Evolutionary conservation across 1,284 basidiomycete genomes (phyloP), one percentile per base, ranked within the genome.

Genomic region (Marasmius sp.): DNA sequence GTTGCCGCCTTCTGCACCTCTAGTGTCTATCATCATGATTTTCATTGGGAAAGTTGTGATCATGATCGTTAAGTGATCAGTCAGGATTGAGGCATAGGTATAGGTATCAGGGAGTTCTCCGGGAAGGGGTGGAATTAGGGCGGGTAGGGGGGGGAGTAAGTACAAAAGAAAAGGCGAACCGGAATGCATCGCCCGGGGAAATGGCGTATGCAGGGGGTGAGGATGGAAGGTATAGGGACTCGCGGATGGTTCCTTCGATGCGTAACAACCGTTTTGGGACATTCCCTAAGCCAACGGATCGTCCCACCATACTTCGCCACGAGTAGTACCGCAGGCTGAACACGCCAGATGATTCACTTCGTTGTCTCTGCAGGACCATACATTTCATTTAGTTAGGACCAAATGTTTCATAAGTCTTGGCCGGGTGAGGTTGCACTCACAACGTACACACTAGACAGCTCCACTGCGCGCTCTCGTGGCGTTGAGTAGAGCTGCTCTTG

Each of bases 381-480:
- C 43, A 54, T 4, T 27, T 18, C 51, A 54, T 27, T 39, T 48
- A 14, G 22, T 14, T 14, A n/a, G 14, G 12, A 6, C n/a, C 27
- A 43, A 63, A n/a, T 20, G 49, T 51, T 34, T 57, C 45, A 48
- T 39, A 27, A 27, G 27, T 59, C n/a, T 47, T 36, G 64, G 49
- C 51, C 45, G 57, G 45, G 41, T 49, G 16, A 36, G 36, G 36
- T n/a, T 59, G 52, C 50, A 68, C 85, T 70, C 64, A 86, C 85
- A 86, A 69, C 1, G 85, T 86, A 62, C 86, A 87, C 18, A 83
- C 76, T 34, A 74, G 68, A 70, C 85, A 87, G 14, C 69, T 64
- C 86, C 85, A 86, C 38, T 34, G 33, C 27, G 18, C 37, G 22
- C 43, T 39, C 22, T 57, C 16, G 63, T 56, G 36, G n/a, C 18